A percentile compares a stretch with the other conserved stretches of the same genome.
Conservation (phyloP, 2,329 filamentous ascomycete genomes). For the Ophiostoma quercus region DNA sequence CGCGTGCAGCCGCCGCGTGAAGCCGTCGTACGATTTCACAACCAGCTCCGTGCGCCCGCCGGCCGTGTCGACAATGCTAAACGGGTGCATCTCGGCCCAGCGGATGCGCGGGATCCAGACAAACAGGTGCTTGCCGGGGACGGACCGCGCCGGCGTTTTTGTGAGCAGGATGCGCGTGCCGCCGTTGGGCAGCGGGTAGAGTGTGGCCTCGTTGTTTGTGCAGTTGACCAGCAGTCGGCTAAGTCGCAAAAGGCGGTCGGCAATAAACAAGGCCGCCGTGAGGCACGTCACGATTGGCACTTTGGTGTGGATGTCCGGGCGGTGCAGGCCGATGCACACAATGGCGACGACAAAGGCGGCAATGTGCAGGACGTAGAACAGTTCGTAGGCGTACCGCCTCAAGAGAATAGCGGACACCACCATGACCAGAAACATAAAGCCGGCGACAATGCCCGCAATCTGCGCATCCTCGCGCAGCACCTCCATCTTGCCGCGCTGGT, state of each 20-base stretch:
- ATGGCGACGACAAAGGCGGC: background rate
- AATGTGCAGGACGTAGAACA: background rate
- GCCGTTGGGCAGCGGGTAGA: background rate
- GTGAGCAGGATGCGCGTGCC: background rate
- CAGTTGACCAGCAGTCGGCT: background rate
- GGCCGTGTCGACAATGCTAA: slow-evolving; percentile 49
- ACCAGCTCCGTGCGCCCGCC: background rate
- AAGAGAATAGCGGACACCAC: background rate
- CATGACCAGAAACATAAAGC: slow-evolving; percentile 32
- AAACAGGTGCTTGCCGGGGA: slow-evolving; percentile 57
- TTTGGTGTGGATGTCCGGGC: background rate
- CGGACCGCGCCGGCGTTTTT: slow-evolving; percentile 28
- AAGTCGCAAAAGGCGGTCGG: background rate
- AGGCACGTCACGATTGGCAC: background rate
- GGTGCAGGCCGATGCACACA: background rate
- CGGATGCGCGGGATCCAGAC: slow-evolving; percentile 58
- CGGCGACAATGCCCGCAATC: slow-evolving; percentile 47
- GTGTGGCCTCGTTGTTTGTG: background rate
- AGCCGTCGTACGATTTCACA: background rate
- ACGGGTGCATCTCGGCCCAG: slow-evolving; percentile 56
- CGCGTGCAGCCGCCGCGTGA: background rate
- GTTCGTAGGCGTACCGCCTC: background rate
- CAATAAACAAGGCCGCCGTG: background rate
- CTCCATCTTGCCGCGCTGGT: slow-evolving; percentile 28
- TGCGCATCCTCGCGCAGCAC: slow-evolving; percentile 38